Conservation (phyloP, 768 basidiomycete genomes). For the Lactifluus piperatus region DNA sequence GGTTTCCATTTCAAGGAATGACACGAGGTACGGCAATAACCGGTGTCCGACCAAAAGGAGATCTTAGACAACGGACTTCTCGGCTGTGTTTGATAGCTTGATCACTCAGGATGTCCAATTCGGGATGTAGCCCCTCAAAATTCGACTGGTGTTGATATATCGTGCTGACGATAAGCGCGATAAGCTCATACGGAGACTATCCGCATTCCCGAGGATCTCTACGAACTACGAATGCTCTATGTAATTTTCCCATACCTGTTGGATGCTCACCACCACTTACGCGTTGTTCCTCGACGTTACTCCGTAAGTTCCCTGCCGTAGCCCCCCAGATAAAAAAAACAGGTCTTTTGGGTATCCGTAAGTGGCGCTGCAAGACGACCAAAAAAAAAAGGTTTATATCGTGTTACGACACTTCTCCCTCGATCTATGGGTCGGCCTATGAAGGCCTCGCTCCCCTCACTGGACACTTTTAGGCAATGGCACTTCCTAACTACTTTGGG, state of each 20-base stretch:
- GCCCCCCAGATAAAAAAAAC: too few relatives aligned
- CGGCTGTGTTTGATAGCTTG: neutral
- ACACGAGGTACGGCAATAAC: slow-evolving; percentile 6
- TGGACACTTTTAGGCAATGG: neutral
- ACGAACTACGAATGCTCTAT: too few relatives aligned
- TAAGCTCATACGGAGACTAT: too few relatives aligned
- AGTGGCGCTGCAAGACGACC: neutral
- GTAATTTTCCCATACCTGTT: too few relatives aligned
- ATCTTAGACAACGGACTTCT: neutral
- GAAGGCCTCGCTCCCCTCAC: neutral
- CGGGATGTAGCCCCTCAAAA: neutral
- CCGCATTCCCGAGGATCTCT: too few relatives aligned
- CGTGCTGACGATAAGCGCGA: neutral
- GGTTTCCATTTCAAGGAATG: neutral
- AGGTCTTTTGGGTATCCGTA: neutral
- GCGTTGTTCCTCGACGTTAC: neutral
- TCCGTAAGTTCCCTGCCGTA: neutral
- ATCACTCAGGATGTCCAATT: neutral
- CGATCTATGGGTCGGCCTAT: neutral
- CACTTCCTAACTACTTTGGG: neutral
- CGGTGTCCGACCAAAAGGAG: neutral
- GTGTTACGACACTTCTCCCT: neutral
- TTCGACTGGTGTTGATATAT: slow-evolving; percentile 3
- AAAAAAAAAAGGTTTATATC: neutral
- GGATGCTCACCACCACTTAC: neutral